Conservation (phyloP, 176 grass and related monocot genomes). For the Aegilops umbellulata region DNA sequence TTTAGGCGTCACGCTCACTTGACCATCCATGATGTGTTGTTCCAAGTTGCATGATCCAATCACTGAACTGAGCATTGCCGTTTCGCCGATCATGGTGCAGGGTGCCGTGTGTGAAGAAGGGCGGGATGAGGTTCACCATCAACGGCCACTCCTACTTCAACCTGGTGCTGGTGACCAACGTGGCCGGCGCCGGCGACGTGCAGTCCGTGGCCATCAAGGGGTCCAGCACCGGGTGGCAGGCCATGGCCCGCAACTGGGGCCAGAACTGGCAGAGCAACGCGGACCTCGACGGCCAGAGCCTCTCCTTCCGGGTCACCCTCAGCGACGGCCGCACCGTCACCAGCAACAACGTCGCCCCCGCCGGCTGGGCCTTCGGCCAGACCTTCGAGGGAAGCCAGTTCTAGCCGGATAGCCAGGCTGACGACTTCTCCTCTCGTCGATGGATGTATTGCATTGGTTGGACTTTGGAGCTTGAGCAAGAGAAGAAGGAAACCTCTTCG, state of each 20-base stretch:
- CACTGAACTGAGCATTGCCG: background rate
- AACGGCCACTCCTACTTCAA: constrained; percentile 97
- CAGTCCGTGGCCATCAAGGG: constrained; percentile 77
- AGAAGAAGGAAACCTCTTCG: constrained; percentile 35
- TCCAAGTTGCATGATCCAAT: background rate
- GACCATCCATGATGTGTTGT: background rate
- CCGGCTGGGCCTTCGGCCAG: constrained; percentile 82
- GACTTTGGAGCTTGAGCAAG: constrained; percentile 3
- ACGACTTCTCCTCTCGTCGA: background rate
- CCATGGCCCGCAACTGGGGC: constrained; percentile 87
- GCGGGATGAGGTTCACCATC: constrained; percentile 85
- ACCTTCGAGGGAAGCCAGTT: constrained; percentile 71
- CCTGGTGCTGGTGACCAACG: constrained; percentile 84
- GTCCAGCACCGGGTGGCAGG: constrained; percentile 63
- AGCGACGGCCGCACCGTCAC: constrained; percentile 73
- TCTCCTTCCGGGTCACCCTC: constrained; percentile 72
- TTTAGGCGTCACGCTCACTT: constrained; percentile 6
- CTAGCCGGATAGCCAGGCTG: too few species aligned
- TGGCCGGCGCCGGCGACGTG: constrained; percentile 79
- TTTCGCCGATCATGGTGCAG: background rate
- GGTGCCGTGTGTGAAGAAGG: constrained; percentile 88
- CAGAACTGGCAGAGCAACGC: constrained; percentile 98
- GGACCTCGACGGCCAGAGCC: constrained; percentile 65
- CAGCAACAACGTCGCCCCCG: constrained; percentile 52
- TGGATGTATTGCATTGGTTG: constrained; percentile 3